These are phyloP conservation scores for Penicillium antarcticum DNA, from an alignment of 495 filamentous ascomycete genomes.

Conservation along the genomic window DNA sequence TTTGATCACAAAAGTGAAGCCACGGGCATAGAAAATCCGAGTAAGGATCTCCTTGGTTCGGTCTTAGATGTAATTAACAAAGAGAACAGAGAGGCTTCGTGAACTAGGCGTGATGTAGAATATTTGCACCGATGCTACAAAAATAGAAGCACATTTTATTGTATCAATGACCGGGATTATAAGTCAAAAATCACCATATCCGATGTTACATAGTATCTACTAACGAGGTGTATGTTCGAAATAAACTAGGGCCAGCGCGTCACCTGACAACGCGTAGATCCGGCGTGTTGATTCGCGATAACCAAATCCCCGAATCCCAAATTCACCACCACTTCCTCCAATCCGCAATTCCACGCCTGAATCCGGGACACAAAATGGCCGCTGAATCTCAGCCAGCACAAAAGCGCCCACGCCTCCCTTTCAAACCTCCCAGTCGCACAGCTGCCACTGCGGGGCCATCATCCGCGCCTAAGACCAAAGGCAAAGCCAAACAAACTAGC, in stretches of 20 bases:
- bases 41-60: no score
- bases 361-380: constrained; percentile 26
- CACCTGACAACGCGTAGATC: constrained; percentile 37
- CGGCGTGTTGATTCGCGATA: constrained; percentile 6
- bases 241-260: constrained; percentile 6
- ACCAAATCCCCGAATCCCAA: neutral
- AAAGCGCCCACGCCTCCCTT: constrained; percentile 45
- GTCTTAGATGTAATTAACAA: no score
- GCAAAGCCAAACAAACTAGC: constrained; percentile 15
- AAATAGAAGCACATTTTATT: no score
- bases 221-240: neutral
- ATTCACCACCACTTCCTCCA: neutral
- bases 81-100: no score
- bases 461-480: constrained; percentile 26
- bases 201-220: neutral
- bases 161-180: no score
- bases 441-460: constrained; percentile 18
- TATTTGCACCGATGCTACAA: no score
- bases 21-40: no score
- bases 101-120: no score
- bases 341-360: neutral
- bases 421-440: constrained; percentile 49
- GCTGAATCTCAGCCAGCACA: constrained; percentile 32
- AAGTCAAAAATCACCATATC: no score
- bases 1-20: no score